phyloP scores from a whole-genome alignment of 2,329 filamentous ascomycete genomes.

The Neofusicoccum parvum region DNA sequence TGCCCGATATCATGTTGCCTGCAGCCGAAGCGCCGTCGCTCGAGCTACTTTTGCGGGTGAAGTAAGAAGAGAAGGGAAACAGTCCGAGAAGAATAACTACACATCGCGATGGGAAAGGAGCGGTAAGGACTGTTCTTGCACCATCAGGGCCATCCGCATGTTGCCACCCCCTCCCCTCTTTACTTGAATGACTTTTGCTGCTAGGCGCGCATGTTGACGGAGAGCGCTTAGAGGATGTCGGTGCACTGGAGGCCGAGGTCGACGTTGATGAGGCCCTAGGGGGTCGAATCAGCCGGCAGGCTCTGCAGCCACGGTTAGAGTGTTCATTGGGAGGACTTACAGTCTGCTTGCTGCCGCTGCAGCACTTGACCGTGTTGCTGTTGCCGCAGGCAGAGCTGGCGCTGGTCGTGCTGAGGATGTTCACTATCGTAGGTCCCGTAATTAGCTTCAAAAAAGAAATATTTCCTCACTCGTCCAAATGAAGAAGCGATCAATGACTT shows the following conservation, averaged over 20 bases:
- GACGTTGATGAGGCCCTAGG: neutral
- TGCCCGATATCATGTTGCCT: neutral
- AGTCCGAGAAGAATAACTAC: neutral
- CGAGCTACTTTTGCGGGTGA: neutral
- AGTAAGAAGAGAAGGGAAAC: neutral
- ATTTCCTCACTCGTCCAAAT: no score
- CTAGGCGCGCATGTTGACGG: no score
- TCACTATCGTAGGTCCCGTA: neutral
- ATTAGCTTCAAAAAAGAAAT: neutral
- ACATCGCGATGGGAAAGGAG: neutral
- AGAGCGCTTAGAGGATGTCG: neutral
- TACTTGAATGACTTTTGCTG: no score
- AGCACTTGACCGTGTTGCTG: constrained; percentile 24
- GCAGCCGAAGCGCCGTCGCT: neutral
- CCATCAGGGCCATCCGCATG: neutral
- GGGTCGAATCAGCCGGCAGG: no score
- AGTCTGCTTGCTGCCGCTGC: constrained; percentile 24
- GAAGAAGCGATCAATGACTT: neutral
- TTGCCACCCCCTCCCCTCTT: neutral
- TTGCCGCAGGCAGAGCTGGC: neutral
- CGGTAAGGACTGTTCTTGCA: neutral
- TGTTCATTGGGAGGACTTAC: constrained; percentile 10
- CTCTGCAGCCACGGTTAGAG: no score
- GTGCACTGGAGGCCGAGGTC: neutral
- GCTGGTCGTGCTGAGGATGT: neutral